These are phyloP conservation scores for Jamesozyma lodderae DNA, from an alignment of 805 yeast species.

Conservation along the genomic window DNA sequence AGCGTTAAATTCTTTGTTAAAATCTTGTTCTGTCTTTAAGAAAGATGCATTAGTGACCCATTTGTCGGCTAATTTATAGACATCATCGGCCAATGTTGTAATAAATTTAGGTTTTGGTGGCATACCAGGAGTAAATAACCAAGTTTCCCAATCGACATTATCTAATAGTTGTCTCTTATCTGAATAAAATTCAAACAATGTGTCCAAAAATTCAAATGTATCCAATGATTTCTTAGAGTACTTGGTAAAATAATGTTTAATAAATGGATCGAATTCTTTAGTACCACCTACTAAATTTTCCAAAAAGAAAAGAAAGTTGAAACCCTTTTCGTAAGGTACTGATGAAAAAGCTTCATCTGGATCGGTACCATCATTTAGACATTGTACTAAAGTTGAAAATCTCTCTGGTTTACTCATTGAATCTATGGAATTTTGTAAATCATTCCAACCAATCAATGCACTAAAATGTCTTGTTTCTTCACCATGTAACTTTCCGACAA, in stretches of 20 bases:
- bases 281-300: conserved; percentile 63
- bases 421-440: conserved; percentile 54
- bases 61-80: conserved; percentile 51
- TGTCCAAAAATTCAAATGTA: conserved; percentile 70
- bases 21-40: conserved; percentile 11
- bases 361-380: conserved; percentile 59
- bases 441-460: conserved; percentile 85
- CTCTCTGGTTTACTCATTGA: conserved; percentile 50
- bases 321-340: conserved; percentile 90
- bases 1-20: conserved; percentile 32
- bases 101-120: conserved; percentile 83
- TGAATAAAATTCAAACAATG: conserved; percentile 56
- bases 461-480: conserved; percentile 69
- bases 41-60: conserved; percentile 44
- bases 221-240: conserved; percentile 68
- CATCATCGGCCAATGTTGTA: conserved; percentile 67
- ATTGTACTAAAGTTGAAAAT: conserved; percentile 59
- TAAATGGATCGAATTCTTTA: conserved; percentile 64
- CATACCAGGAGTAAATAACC: conserved; percentile 78
- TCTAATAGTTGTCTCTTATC: conserved; percentile 47
- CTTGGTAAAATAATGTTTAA: conserved; percentile 64
- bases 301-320: conserved; percentile 63
- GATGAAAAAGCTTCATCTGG: conserved; percentile 86
- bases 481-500: conserved; percentile 69
- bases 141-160: conserved; percentile 71